These are phyloP conservation scores for Dissophora ornata DNA, from an alignment of 192 early-diverging fungal genomes.

Conservation along the genomic window DNA sequence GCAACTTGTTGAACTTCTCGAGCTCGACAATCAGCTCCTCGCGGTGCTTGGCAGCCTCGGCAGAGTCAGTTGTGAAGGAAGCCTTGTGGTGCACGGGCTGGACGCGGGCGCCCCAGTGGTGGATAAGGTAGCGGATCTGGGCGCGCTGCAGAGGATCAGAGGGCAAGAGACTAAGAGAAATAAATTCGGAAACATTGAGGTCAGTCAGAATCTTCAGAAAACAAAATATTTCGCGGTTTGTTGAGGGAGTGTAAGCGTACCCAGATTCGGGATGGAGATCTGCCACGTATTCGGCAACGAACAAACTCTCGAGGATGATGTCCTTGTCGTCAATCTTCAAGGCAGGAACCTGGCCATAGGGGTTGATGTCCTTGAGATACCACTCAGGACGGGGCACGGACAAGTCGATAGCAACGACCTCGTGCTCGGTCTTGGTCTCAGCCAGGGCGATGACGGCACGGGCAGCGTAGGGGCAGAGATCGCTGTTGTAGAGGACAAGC, in stretches of 20 bases:
- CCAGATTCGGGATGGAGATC: constrained; percentile 69
- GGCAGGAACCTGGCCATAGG: constrained; percentile 76
- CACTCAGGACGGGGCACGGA: constrained; percentile 72
- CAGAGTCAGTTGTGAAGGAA: constrained; percentile 13
- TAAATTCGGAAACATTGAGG: no score
- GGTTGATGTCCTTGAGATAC: constrained; percentile 70
- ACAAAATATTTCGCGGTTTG: no score
- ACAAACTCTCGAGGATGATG: constrained; percentile 72
- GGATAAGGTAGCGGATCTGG: constrained; percentile 57
- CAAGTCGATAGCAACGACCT: constrained; percentile 73
- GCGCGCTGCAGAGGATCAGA: constrained; percentile 58
- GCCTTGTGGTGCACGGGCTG: constrained; percentile 36
- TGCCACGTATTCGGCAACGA: constrained; percentile 73
- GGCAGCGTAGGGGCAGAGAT: constrained; percentile 77
- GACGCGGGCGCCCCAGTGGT: constrained; percentile 53
- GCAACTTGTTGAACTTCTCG: constrained; percentile 54
- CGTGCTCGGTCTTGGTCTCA: constrained; percentile 62
- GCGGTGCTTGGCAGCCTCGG: constrained; percentile 37
- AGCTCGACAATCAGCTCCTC: constrained; percentile 38
- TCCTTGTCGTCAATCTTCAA: constrained; percentile 63
- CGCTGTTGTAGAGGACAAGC: constrained; percentile 67
- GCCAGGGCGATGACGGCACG: constrained; percentile 72
- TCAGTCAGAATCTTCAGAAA: no score
- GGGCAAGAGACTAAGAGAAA: constrained; percentile 52
- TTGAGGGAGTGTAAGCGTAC: no score